Conservation (phyloP, 2,329 filamentous ascomycete genomes). For the Arthrobotrys conoides region DNA sequence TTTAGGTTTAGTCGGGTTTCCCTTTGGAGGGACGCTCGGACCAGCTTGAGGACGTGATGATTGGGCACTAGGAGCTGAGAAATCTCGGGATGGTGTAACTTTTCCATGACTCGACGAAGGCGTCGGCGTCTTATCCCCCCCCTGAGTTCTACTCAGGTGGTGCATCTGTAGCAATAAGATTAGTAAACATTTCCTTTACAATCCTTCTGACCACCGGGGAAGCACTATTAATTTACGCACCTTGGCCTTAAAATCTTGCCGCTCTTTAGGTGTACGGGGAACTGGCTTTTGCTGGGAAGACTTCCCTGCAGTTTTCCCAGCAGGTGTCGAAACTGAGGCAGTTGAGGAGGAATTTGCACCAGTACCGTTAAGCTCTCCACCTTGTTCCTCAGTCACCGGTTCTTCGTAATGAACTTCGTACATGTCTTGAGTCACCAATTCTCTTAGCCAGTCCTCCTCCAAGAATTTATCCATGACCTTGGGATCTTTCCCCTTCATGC, state of each 20-base stretch:
- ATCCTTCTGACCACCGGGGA: background rate
- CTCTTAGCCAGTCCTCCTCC: slow-evolving; percentile 69
- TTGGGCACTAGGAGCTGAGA: background rate
- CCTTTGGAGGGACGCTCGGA: slow-evolving; percentile 1
- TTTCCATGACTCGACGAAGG: background rate
- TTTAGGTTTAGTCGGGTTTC: background rate
- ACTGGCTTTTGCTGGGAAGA: background rate
- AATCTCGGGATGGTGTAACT: background rate
- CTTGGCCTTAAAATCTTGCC: background rate
- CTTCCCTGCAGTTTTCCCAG: background rate
- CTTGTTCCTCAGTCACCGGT: slow-evolving; percentile 75
- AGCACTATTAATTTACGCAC: background rate
- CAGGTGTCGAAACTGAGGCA: background rate
- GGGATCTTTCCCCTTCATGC: slow-evolving; percentile 73
- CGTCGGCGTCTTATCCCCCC: background rate
- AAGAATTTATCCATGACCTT: slow-evolving; percentile 72
- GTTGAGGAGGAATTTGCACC: background rate
- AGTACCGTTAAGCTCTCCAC: background rate
- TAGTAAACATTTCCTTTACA: background rate
- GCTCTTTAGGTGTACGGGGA: background rate
- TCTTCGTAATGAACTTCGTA: slow-evolving; percentile 79
- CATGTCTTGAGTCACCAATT: slow-evolving; percentile 78
- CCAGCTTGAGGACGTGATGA: background rate
- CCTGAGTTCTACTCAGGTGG: background rate
- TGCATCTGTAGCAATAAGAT: background rate